These are phyloP conservation scores for Backusella mclennaniae DNA, from an alignment of 192 early-diverging fungal species.

Conservation along the genomic window DNA sequence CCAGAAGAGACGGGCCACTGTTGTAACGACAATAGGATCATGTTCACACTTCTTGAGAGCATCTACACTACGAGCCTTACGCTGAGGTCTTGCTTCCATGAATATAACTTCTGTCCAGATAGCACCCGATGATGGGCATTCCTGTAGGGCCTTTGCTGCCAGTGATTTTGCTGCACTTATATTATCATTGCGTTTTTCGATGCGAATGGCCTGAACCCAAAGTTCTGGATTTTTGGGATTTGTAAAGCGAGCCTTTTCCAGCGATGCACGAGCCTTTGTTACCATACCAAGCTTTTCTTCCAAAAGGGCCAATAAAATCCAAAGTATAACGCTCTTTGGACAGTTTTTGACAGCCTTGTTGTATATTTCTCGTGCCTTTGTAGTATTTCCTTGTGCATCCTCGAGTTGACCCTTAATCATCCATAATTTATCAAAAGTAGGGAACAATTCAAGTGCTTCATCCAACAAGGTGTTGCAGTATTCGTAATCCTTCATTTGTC, in stretches of 20 bases:
- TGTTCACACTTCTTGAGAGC: constrained; percentile 90
- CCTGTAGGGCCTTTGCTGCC: constrained; percentile 89
- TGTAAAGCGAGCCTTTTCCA: constrained; percentile 84
- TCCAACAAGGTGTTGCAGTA: constrained; percentile 68
- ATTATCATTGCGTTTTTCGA: constrained; percentile 77
- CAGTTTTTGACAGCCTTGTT: constrained; percentile 71
- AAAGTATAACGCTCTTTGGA: constrained; percentile 74
- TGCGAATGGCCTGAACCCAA: constrained; percentile 84
- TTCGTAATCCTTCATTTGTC: constrained; percentile 64
- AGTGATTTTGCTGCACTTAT: constrained; percentile 67
- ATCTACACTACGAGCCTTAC: constrained; percentile 85
- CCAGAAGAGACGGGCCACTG: constrained; percentile 93
- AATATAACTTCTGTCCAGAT: constrained; percentile 90
- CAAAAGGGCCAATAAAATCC: constrained; percentile 77
- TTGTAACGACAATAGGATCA: constrained; percentile 74
- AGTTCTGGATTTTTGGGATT: constrained; percentile 79
- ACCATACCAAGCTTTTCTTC: constrained; percentile 68
- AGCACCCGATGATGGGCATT: constrained; percentile 82
- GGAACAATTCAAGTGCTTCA: constrained; percentile 67
- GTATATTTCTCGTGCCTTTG: constrained; percentile 71
- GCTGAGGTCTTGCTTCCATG: constrained; percentile 81
- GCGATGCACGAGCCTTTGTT: constrained; percentile 74
- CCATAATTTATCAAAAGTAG: constrained; percentile 87
- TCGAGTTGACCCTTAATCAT: constrained; percentile 88
- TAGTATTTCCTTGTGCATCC: constrained; percentile 54